A percentile compares a stretch with the other conserved stretches of the same genome.
Conservation (phyloP, 1,284 basidiomycete genomes). For the Heterobasidion parviporum region DNA sequence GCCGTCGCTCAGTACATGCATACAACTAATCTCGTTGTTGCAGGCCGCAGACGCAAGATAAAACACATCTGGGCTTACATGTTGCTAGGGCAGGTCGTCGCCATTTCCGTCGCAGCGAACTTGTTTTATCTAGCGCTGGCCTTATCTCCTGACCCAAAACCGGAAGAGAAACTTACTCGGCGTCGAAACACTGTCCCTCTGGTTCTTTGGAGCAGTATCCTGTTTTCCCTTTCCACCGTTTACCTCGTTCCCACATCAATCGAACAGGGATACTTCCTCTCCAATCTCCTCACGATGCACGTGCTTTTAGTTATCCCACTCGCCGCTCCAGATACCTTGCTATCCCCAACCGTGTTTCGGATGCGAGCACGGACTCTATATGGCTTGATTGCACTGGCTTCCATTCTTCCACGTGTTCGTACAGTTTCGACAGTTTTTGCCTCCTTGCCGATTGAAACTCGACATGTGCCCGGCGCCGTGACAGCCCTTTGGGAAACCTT, state of each 20-base stretch:
- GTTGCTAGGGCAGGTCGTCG: conserved; percentile 69
- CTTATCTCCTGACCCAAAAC: conserved; percentile 18
- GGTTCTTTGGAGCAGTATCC: conserved; percentile 35
- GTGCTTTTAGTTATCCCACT: conserved; percentile 48
- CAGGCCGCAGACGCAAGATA: conserved; percentile 39
- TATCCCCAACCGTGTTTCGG: conserved; percentile 7
- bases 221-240: conserved; percentile 41
- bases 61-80: conserved; percentile 62
- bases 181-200: conserved; percentile 10
- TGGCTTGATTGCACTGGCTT: conserved; percentile 25
- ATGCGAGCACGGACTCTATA: conserved; percentile 27
- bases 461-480: conserved; percentile 8
- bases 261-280: conserved; percentile 38
- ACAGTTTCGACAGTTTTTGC: conserved; percentile 19
- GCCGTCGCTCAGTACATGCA: not conserved
- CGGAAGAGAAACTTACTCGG: conserved; percentile 4
- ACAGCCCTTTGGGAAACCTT: conserved; percentile 25
- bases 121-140: conserved; percentile 58
- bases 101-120: conserved; percentile 61
- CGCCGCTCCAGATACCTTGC: conserved; percentile 16
- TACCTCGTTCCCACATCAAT: conserved; percentile 42
- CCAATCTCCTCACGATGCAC: conserved; percentile 61
- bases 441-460: conserved; percentile 1
- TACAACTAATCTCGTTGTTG: not conserved
- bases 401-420: conserved; percentile 31